These are phyloP conservation scores for Sugiyamaella chiloensis DNA, from an alignment of 805 yeast species.

Conservation along the genomic window DNA sequence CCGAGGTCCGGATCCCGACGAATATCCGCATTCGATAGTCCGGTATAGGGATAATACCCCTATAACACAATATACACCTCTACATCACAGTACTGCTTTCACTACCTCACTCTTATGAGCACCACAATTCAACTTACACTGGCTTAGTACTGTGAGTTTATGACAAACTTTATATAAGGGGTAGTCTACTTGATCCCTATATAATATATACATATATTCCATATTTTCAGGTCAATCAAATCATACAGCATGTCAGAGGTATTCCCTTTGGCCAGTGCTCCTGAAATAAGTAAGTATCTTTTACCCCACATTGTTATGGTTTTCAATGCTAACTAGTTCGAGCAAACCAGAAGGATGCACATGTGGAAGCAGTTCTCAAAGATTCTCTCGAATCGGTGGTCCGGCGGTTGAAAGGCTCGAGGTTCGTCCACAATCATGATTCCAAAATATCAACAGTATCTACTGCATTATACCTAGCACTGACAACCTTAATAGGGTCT, in stretches of 20 bases:
- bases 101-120: too few relatives aligned
- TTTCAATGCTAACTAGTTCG: conserved; percentile 46
- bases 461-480: conserved; percentile 58
- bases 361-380: conserved; percentile 55
- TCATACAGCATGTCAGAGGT: conserved; percentile 1
- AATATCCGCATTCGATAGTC: too few relatives aligned
- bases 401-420: conserved; percentile 46
- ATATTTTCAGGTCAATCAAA: too few relatives aligned
- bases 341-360: conserved; percentile 86
- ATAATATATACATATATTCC: too few relatives aligned
- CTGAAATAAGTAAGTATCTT: not conserved
- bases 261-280: not conserved
- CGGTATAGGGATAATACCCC: too few relatives aligned
- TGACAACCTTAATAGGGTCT: conserved; percentile 74
- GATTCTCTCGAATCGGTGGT: conserved; percentile 51
- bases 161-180: too few relatives aligned
- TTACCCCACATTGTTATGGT: not conserved
- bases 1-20: too few relatives aligned
- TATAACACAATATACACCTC: too few relatives aligned
- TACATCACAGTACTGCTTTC: too few relatives aligned
- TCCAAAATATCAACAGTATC: conserved; percentile 58
- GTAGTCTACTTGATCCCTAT: too few relatives aligned
- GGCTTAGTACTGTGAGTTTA: too few relatives aligned
- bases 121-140: too few relatives aligned
- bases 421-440: conserved; percentile 61